Conservation (phyloP, 176 grass and related monocot species). For the Eragrostis curvula region DNA sequence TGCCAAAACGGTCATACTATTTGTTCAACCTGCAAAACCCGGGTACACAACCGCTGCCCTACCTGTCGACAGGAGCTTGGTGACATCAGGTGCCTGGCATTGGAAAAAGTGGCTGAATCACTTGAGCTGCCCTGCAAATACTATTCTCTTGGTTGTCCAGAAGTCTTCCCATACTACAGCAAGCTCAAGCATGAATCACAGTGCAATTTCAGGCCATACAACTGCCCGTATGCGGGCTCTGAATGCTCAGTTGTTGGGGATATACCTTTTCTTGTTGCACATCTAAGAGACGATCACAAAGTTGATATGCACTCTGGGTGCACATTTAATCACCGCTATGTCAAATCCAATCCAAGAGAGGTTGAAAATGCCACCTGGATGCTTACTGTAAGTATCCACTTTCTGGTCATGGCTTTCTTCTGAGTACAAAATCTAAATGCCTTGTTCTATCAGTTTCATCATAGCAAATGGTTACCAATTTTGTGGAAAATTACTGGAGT, state of each 20-base stretch:
- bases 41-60: conserved; percentile 90
- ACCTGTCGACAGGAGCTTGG: conserved; percentile 93
- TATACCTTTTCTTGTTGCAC: conserved; percentile 77
- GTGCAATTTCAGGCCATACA: conserved; percentile 91
- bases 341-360: conserved; percentile 88
- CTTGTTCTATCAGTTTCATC: not conserved
- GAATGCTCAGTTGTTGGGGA: conserved; percentile 84
- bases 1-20: conserved; percentile 96
- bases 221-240: conserved; percentile 92
- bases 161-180: conserved; percentile 85
- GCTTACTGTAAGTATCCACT: conserved; percentile 81
- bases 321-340: conserved; percentile 98
- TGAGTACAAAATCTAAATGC: not conserved
- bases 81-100: conserved; percentile 91
- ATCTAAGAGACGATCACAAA: conserved; percentile 90
- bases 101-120: conserved; percentile 97
- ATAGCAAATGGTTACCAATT: not conserved
- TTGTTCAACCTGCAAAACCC: conserved; percentile 88
- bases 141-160: conserved; percentile 68
- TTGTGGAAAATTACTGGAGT: not conserved
- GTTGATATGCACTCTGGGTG: conserved; percentile 94
- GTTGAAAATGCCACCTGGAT: conserved; percentile 99
- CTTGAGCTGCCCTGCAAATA: conserved; percentile 93
- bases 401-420: not conserved
- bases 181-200: conserved; percentile 90